Conservation (phyloP, 2,329 filamentous ascomycete genomes). For the Thermothelomyces thermophilus region DNA sequence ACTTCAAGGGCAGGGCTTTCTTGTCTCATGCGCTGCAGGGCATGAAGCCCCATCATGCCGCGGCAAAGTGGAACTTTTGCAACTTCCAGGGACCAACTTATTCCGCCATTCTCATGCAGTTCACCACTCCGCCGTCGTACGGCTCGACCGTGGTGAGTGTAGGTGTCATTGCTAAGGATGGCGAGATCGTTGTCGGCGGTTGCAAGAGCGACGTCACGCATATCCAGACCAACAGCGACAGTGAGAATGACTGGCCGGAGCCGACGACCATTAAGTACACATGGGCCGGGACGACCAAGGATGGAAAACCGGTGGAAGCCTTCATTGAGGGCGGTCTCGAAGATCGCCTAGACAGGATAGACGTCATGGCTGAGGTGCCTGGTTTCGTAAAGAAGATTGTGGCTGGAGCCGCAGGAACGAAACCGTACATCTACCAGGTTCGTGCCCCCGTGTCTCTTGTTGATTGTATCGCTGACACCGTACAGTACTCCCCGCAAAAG, state of each 20-base stretch:
- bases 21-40: constrained; percentile 86
- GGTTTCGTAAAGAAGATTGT: constrained; percentile 94
- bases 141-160: constrained; percentile 78
- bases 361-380: constrained; percentile 95
- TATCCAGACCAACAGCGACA: constrained; percentile 61
- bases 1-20: constrained; percentile 73
- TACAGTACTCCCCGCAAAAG: constrained; percentile 61
- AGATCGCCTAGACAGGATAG: constrained; percentile 69
- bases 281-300: constrained; percentile 73
- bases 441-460: constrained; percentile 23
- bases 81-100: constrained; percentile 83
- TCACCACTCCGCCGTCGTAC: constrained; percentile 87
- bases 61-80: constrained; percentile 86
- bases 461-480: constrained; percentile 20
- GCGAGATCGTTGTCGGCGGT: constrained; percentile 70
- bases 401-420: constrained; percentile 79
- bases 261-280: constrained; percentile 67
- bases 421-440: constrained; percentile 97
- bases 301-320: constrained; percentile 66
- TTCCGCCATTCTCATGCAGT: constrained; percentile 93
- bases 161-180: constrained; percentile 74
- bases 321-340: constrained; percentile 63
- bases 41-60: constrained; percentile 98
- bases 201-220: constrained; percentile 61
- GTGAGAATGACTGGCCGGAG: constrained; percentile 81